phyloP scores from a whole-genome alignment of 1,284 basidiomycete genomes.

The Microbotryum lychnidis-dioicae region DNA sequence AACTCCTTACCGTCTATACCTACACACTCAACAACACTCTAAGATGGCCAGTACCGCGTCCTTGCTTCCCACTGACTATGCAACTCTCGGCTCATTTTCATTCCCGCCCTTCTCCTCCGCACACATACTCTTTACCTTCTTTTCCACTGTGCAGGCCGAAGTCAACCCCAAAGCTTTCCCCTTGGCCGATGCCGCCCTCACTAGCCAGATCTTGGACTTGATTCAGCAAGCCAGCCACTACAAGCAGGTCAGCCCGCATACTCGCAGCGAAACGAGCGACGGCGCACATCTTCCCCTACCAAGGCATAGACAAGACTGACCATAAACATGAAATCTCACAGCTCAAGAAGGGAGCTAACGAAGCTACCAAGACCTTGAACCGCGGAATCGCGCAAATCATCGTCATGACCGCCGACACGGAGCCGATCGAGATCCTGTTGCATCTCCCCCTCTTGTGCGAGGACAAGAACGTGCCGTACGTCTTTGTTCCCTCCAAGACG shows the following conservation, averaged over 20 bases:
- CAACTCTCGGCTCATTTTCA: too few relatives aligned
- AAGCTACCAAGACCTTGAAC: constrained; percentile 74
- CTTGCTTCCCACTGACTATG: not conserved
- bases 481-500: constrained; percentile 90
- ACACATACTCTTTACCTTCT: not conserved
- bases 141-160: constrained; percentile 8
- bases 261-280: not conserved
- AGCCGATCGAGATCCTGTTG: constrained; percentile 94
- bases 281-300: not conserved
- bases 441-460: constrained; percentile 96
- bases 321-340: constrained; percentile 65
- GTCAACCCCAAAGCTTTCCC: constrained; percentile 80
- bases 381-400: constrained; percentile 98
- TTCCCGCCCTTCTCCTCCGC: not conserved
- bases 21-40: too few relatives aligned
- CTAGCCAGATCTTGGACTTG: constrained; percentile 70
- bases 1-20: too few relatives aligned
- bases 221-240: constrained; percentile 32
- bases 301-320: constrained; percentile 62
- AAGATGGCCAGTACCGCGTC: not conserved
- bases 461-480: constrained; percentile 60
- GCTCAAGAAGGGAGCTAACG: constrained; percentile 96
- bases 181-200: constrained; percentile 75
- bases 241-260: constrained; percentile 17
- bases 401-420: constrained; percentile 93